Evolutionary conservation across 140 eudicot genomes (phyloP), one percentile per base, ranked within the genome.

Genomic region (Oenanthe javanica): DNA sequence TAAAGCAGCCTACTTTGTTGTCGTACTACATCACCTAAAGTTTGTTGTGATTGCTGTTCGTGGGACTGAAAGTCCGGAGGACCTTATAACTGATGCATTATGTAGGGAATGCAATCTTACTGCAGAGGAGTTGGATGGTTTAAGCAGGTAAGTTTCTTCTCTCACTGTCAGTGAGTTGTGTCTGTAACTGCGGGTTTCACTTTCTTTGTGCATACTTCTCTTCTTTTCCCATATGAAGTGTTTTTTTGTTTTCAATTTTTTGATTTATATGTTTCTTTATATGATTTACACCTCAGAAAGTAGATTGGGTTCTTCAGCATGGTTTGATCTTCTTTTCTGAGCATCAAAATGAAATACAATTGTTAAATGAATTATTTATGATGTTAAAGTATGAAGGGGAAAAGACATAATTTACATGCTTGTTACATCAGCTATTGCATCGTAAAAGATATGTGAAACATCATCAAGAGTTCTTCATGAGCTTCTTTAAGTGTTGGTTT

Each of bases 11-110:
- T 89, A 91, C 84, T 91, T 89, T 73, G 83, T 91, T 61, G 93
- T 89, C 83, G 97, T 89, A 86, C 85, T 84, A 64, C 93, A 86
- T 81, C 61, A 86, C 54, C 79, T 86, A 45, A 89, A 81, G 81
- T 86, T 86, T 63, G 88, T 91, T 75, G 89, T 91, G 57, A 83
- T 91, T 83, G 83, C 90, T 77, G 90, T 91, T 71, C 79, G 97
- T 18, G 97, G 97, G 59, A 91, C 97, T 82, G 97, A 91, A 88
- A 91, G 90, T 36, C 97, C 93, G 25, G 97, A 91, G 83, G 93
- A 91, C 84, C 87, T 91, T n/a, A 76, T 91, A 85, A 91, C 93
- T 9, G 93, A 91, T 85, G 97, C 93, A 38, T 81, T 91, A 85
- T 83, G 93, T 59, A 86, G 89, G 83, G 93, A 88, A 86, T 87